Evolutionary conservation across 2,329 filamentous ascomycete species (phyloP), one percentile per base, ranked within the genome.

Genomic region (Colletotrichum sp.): DNA sequence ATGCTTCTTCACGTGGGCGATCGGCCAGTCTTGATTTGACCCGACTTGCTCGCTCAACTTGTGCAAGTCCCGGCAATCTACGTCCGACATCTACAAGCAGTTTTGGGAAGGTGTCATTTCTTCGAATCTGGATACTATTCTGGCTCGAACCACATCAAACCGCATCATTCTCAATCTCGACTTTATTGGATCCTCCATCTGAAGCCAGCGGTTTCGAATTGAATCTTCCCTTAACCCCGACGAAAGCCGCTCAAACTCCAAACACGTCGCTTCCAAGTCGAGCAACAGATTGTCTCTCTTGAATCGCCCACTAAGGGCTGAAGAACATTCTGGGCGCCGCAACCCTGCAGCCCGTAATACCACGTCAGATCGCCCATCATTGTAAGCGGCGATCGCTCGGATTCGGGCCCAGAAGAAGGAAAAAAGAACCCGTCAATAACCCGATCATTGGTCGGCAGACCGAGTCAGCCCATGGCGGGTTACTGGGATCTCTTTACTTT

Each of bases 161-260:
- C 18, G 13, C 13, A 15, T 28, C 24, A 30, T 16, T 16, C 16
- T 2, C 5, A 56, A 73, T 13, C 48, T 73, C 30, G 75, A 80
- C 18, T 52, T 86, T 9, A 78, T 88, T 13, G 38, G 73, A 3
- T 18, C 71, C 5, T 88, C 84, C 74, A 83, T 85, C 21, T 88
- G 24, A 75, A 58, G 62, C 84, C 83, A 79, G 60, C 83, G 87
- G 80, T 88, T 1, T 75, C 73, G 67, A 30, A 26, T 64, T 73
- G 55, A 34, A 55, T 55, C 21, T n/a, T 16, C 55, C 36, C 56
- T 52, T 36, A 55, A 36, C 28, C 43, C 62, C 30, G 62, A 18
- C 36, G 24, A 58, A 70, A 64, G 30, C 71, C 8, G 30, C 26
- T 52, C 56, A 18, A 62, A 48, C 61, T 28, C 32, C 24, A 74